Conservation (phyloP, 371 early-diverging fungal species). For the Neoconidiobolus thromboides region DNA sequence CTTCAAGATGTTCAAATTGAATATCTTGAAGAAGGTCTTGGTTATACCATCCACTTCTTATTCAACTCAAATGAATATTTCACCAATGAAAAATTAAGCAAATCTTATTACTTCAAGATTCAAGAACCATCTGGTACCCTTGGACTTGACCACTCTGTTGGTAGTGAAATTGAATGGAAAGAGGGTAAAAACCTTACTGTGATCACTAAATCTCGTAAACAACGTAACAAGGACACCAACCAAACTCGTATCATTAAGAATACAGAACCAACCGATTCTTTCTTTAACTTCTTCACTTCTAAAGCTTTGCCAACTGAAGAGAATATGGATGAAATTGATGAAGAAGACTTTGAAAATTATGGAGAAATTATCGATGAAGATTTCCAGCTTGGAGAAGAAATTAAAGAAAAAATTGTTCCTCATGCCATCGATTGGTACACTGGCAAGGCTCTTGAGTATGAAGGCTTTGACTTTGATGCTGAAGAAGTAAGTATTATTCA, state of each 20-base stretch:
- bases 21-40: conserved; percentile 61
- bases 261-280: conserved; percentile 78
- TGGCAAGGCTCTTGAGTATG: conserved; percentile 77
- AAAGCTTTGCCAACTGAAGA: conserved; percentile 38
- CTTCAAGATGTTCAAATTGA: conserved; percentile 64
- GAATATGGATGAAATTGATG: conserved; percentile 26
- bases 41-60: conserved; percentile 78
- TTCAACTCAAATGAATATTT: conserved; percentile 82
- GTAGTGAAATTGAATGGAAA: conserved; percentile 80
- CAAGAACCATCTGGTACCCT: conserved; percentile 38
- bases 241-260: conserved; percentile 93
- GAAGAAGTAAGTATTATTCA: conserved; percentile 27
- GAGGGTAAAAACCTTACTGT: conserved; percentile 82
- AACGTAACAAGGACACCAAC: conserved; percentile 92
- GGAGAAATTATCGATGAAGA: conserved; percentile 72
- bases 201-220: conserved; percentile 84
- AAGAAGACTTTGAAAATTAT: conserved; percentile 50
- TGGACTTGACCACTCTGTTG: conserved; percentile 78
- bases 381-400: conserved; percentile 83
- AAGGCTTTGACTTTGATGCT: conserved; percentile 42
- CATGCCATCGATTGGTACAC: conserved; percentile 94
- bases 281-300: conserved; percentile 88
- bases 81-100: conserved; percentile 59
- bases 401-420: conserved; percentile 88
- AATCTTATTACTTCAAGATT: conserved; percentile 74